These are phyloP conservation scores for Polytrichum commune DNA, from an alignment of 225 moss, liverwort and hornwort species.

Conservation along the genomic window DNA sequence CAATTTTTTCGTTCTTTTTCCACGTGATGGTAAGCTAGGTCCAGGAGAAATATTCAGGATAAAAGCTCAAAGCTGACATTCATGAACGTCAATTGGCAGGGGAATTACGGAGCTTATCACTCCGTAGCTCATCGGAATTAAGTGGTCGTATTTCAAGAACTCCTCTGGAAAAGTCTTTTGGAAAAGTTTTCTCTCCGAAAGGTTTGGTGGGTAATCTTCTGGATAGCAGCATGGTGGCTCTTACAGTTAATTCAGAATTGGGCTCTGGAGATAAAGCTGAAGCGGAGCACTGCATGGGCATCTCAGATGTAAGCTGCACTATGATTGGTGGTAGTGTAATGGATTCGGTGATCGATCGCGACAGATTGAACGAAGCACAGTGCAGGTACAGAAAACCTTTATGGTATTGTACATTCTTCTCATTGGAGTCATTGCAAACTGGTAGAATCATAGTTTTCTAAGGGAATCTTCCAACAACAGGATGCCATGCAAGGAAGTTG, in stretches of 20 bases:
- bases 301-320: not conserved
- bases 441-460: too few relatives aligned
- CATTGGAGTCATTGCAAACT: too few relatives aligned
- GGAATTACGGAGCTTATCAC: too few relatives aligned
- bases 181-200: not conserved
- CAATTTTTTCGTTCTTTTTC: too few relatives aligned
- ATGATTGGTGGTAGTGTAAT: not conserved
- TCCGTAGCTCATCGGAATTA: too few relatives aligned
- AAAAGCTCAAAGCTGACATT: not conserved
- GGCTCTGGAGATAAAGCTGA: not conserved
- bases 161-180: too few relatives aligned
- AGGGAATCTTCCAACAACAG: too few relatives aligned
- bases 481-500: too few relatives aligned
- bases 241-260: not conserved
- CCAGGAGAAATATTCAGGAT: not conserved
- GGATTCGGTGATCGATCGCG: not conserved
- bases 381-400: not conserved
- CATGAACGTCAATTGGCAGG: not conserved
- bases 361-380: not conserved
- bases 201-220: not conserved
- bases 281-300: slow-evolving; percentile 12
- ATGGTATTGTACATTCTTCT: too few relatives aligned
- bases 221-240: slow-evolving; percentile 1
- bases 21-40: too few relatives aligned
- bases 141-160: too few relatives aligned